These are phyloP conservation scores for Botrytis tulipae DNA, from an alignment of 2,329 filamentous ascomycete species.

Conservation along the genomic window DNA sequence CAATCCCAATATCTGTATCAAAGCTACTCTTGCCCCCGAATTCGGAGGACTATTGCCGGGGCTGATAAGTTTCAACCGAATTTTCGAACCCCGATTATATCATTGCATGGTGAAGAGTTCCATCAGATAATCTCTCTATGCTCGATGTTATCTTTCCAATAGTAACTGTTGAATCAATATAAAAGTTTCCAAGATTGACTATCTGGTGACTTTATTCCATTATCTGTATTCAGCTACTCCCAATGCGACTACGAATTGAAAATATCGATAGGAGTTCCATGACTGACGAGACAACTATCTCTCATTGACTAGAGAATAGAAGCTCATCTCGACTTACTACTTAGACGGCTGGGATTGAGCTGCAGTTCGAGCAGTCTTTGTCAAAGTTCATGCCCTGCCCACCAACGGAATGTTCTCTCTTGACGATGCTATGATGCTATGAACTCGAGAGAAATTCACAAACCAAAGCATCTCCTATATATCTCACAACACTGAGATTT, in stretches of 20 bases:
- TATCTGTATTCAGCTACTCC: background rate
- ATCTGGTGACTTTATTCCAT: too few relatives aligned
- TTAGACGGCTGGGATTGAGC: background rate
- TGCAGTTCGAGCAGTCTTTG: background rate
- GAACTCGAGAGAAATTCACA: background rate
- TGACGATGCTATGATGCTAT: background rate
- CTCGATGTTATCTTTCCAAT: background rate
- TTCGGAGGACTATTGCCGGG: background rate
- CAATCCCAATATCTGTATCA: background rate
- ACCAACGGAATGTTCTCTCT: background rate
- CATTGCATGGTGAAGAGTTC: background rate
- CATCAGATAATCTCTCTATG: background rate
- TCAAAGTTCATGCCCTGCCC: background rate
- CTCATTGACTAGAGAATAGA: rapidly evolving
- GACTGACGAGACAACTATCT: background rate
- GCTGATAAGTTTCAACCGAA: background rate
- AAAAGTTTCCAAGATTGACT: background rate
- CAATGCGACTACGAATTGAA: background rate
- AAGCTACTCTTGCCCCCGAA: background rate
- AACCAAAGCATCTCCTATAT: background rate
- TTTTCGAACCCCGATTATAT: background rate
- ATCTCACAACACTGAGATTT: background rate
- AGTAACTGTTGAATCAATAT: rapidly evolving
- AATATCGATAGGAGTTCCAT: background rate
- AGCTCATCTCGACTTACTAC: background rate